Evolutionary conservation across 768 basidiomycete genomes (phyloP).

Genomic region (Mycena crocata): DNA sequence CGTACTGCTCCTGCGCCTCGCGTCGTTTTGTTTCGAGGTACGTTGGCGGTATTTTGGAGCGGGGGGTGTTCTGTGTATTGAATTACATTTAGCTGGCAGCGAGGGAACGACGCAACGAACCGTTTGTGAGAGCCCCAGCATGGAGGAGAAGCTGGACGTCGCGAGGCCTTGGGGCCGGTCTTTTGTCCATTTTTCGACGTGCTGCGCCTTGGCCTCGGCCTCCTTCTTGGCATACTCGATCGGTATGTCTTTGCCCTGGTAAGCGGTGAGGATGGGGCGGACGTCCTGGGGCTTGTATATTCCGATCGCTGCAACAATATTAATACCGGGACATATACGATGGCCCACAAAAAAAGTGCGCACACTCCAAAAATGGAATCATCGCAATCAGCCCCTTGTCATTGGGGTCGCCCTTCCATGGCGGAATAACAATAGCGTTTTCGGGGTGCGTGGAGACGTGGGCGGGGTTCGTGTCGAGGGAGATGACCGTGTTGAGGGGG

Average conservation of each 20-base stretch:
- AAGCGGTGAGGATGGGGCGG: constrained; percentile 86
- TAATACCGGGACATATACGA: neutral
- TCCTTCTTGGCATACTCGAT: constrained; percentile 91
- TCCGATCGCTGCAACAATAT: constrained; percentile 75
- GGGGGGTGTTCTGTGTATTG: constrained; percentile 29
- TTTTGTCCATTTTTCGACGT: constrained; percentile 85
- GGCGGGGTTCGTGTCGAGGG: constrained; percentile 87
- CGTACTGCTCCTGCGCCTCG: constrained; percentile 63
- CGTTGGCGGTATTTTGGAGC: constrained; percentile 53
- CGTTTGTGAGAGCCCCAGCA: constrained; percentile 53
- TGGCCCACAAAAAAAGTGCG: constrained; percentile 37
- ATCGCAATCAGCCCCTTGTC: constrained; percentile 85
- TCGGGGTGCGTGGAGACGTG: constrained; percentile 86
- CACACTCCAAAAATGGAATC: constrained; percentile 97
- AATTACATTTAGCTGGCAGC: neutral
- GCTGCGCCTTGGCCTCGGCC: constrained; percentile 79
- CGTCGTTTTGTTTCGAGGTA: constrained; percentile 65
- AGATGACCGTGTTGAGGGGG: constrained; percentile 88
- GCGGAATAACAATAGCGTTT: constrained; percentile 85
- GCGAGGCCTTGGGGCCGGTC: constrained; percentile 48
- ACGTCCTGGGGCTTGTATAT: constrained; percentile 92
- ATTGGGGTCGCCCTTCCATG: constrained; percentile 85
- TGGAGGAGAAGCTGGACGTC: constrained; percentile 43
- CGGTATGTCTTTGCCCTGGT: constrained; percentile 89
- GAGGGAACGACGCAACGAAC: constrained; percentile 26